A percentile compares a stretch with the other conserved stretches of the same genome.
phyloP scores from a whole-genome alignment of 805 yeast genomes.

The Lachancea sp. region DNA sequence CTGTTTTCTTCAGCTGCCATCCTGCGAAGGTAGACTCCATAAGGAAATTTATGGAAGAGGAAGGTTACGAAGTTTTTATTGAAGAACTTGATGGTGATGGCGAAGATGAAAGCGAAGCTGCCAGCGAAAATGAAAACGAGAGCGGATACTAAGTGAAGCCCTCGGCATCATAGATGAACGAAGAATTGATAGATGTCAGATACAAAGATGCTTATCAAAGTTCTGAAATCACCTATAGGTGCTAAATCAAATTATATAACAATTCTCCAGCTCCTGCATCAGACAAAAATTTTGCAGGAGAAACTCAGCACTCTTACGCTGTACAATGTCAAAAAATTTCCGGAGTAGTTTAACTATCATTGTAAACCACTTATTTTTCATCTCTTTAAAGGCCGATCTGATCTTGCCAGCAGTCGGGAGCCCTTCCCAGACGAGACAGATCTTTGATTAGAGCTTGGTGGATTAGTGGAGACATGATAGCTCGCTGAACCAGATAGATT shows the following conservation, averaged over 20 bases:
- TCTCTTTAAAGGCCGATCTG: conserved; percentile 4
- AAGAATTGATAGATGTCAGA: neutral
- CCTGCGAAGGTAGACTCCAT: conserved; percentile 51
- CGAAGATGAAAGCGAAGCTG: conserved; percentile 18
- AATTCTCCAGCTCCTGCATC: neutral
- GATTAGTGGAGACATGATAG: neutral
- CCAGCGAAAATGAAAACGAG: neutral
- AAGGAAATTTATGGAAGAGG: conserved; percentile 38
- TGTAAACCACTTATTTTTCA: neutral
- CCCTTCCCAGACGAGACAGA: conserved; percentile 5
- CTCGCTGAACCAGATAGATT: neutral
- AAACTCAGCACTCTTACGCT: neutral
- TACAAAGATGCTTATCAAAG: too few relatives aligned
- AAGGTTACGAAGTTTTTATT: conserved; percentile 56
- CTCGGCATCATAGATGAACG: neutral
- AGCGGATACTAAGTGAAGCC: neutral
- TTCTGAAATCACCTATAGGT: too few relatives aligned
- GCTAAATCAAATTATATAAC: too few relatives aligned
- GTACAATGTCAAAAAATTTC: neutral
- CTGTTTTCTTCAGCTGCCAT: conserved; percentile 67
- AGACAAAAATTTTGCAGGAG: neutral
- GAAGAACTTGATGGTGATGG: conserved; percentile 45
- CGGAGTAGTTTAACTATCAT: too few relatives aligned
- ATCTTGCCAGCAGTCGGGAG: conserved; percentile 9
- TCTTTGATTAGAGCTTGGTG: neutral